Evolutionary conservation across 176 grass and related monocot genomes (phyloP).

Genomic region (Cymbopogon citratus): DNA sequence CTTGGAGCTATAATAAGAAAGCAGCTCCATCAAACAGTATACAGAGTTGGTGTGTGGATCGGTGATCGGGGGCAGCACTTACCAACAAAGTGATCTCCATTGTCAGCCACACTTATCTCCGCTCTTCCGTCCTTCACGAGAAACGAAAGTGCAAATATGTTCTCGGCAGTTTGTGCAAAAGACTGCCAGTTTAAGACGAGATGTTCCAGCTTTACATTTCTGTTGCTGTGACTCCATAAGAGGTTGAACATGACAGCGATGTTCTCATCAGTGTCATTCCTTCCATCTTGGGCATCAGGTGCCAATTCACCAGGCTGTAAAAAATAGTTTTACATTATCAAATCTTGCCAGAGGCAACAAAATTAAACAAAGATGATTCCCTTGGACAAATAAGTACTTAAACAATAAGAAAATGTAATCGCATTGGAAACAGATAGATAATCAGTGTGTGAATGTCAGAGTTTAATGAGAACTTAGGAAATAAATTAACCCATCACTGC

Average conservation of each 20-base stretch:
- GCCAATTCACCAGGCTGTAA: slow-evolving; percentile 28
- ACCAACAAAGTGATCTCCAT: slow-evolving; percentile 36
- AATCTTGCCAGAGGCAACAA: neutral
- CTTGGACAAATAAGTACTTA: neutral
- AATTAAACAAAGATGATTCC: neutral
- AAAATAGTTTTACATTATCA: neutral
- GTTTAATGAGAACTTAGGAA: neutral
- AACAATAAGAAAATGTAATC: neutral
- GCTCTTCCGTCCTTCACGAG: slow-evolving; percentile 45
- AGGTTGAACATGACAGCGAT: slow-evolving; percentile 30
- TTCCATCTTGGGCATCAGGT: slow-evolving; percentile 17
- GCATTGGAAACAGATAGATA: neutral
- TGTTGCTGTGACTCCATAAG: slow-evolving; percentile 4
- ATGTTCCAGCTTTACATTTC: slow-evolving; percentile 25
- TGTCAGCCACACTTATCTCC: slow-evolving; percentile 21
- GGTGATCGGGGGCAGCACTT: neutral
- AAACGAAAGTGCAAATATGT: slow-evolving; percentile 51
- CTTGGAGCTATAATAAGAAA: slow-evolving; percentile 26
- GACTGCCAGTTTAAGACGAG: slow-evolving; percentile 31
- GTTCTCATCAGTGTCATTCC: slow-evolving; percentile 33
- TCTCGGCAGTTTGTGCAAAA: slow-evolving; percentile 43
- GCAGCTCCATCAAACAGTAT: neutral
- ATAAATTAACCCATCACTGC: no score
- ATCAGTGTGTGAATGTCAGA: neutral
- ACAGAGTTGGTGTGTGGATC: neutral